Percentiles rank a stretch among this genome's conserved stretches.
These are phyloP conservation scores for Quaeritorhiza haematococci DNA, from an alignment of 371 early-diverging fungal genomes.

Conservation along the genomic window DNA sequence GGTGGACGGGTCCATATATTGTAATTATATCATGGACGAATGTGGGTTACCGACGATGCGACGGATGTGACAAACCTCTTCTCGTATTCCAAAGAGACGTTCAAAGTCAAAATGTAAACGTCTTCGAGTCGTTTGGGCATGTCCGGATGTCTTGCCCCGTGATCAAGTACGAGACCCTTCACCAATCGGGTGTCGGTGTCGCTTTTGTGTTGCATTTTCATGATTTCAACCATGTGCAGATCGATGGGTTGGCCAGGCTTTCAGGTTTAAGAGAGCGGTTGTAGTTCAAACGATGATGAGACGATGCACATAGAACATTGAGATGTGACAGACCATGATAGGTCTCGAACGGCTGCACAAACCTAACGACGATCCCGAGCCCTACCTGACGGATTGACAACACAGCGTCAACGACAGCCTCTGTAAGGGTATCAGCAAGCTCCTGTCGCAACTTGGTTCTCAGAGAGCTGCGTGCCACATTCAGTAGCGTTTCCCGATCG, in stretches of 20 bases:
- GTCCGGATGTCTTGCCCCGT: constrained; percentile 98
- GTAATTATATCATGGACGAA: neutral
- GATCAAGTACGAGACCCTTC: constrained; percentile 98
- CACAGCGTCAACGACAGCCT: constrained; percentile 96
- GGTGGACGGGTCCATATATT: neutral
- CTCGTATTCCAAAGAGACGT: constrained; percentile 99
- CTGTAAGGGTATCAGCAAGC: constrained; percentile 87
- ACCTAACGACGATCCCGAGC: neutral
- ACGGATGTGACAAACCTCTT: constrained; percentile 64
- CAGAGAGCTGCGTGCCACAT: constrained; percentile 91
- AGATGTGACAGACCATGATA: too few relatives aligned
- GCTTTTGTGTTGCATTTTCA: constrained; percentile 99
- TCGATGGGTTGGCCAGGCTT: constrained; percentile 82
- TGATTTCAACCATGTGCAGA: constrained; percentile 99
- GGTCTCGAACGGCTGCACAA: too few relatives aligned
- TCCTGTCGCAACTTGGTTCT: constrained; percentile 92
- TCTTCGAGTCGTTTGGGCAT: constrained; percentile 97
- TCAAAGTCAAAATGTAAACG: constrained; percentile 91
- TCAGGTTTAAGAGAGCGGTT: too few relatives aligned
- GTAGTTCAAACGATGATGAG: too few relatives aligned
- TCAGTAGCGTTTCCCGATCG: constrained; percentile 87
- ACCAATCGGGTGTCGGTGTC: constrained; percentile 92
- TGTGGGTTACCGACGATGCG: neutral
- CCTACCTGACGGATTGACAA: constrained; percentile 78
- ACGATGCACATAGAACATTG: too few relatives aligned